Evolutionary conservation across 2,329 filamentous ascomycete genomes (phyloP), one percentile per base, ranked within the genome.

Genomic region (Talaromyces sp.): DNA sequence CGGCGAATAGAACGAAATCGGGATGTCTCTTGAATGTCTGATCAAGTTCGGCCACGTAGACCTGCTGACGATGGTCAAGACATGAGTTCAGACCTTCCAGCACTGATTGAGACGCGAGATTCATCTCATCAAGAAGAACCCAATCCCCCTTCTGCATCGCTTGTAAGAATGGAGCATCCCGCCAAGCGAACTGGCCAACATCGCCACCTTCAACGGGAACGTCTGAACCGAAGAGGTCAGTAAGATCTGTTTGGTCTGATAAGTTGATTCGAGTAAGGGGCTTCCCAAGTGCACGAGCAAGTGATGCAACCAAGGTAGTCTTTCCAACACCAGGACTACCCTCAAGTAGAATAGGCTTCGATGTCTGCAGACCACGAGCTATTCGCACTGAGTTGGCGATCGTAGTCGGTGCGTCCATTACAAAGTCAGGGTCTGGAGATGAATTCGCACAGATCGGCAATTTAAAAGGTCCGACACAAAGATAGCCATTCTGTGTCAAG

Each of bases 41-140:
- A 70, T 97, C 93, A 12, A 99, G 83, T 72, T 99, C 96, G 0
- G 95, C 92, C 64, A 99, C 88, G 72, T 97, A 99, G 0, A 96
- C 91, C 75, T 97, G 91, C 63, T 95, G 93, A 76, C 96, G 88
- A 74, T 99, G 96, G 75, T 99, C 95, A 33, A 99, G 83, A 79
- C 95, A 98, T 23, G 95, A 93, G 69, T 99, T 99, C 35, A 99
- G 81, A 66, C 95, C 96, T 78, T 99, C 95, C 1, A 99, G 84
- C 1, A 99, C 93, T 4, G 93, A 96, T 73, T 99, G 95, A 0
- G 93, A 98, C 1, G 96, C 95, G 66, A 99, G 79, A 70, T 99
- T 99, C 95, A 99, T 99, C 80, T 99, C 95, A 71, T 99, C 95
- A 0, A 99, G 83, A 31, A 99, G 81, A 11, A 99, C 95, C 95